Evolutionary conservation across 805 yeast genomes (phyloP).

Genomic region (Trichomonascus vanleenenianus): DNA sequence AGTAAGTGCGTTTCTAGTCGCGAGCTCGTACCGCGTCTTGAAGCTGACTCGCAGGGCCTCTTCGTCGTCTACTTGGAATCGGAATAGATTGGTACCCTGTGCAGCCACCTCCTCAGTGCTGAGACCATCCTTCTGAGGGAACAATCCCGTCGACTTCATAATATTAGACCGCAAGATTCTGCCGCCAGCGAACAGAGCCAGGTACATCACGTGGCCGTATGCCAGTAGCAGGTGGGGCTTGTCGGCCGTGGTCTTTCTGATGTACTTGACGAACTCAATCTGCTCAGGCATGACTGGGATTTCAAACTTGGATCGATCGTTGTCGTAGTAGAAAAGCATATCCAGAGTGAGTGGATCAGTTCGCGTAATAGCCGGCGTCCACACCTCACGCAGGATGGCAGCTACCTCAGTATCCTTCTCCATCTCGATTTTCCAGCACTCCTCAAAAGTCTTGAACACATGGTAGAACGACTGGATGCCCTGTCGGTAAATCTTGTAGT

Average conservation of each 20-base stretch:
- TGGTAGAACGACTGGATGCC: slow-evolving; percentile 49
- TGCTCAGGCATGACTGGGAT: slow-evolving; percentile 54
- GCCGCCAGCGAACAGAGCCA: slow-evolving; percentile 85
- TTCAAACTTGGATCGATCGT: slow-evolving; percentile 46
- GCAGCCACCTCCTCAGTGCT: slow-evolving; percentile 54
- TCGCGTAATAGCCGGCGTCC: slow-evolving; percentile 67
- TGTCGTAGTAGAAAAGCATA: slow-evolving; percentile 57
- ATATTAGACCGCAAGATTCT: slow-evolving; percentile 60
- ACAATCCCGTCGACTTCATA: slow-evolving; percentile 58
- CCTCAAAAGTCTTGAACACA: slow-evolving; percentile 23
- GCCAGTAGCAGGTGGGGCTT: slow-evolving; percentile 71
- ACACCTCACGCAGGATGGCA: slow-evolving; percentile 47
- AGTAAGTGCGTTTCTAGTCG: slow-evolving; percentile 60
- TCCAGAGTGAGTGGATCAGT: slow-evolving; percentile 50
- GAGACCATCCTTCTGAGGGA: slow-evolving; percentile 65
- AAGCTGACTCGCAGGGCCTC: slow-evolving; percentile 55
- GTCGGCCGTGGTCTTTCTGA: slow-evolving; percentile 42
- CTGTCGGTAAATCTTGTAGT: slow-evolving; percentile 69
- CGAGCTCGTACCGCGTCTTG: slow-evolving; percentile 70
- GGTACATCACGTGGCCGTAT: slow-evolving; percentile 76
- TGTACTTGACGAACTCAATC: slow-evolving; percentile 54
- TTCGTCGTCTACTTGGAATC: slow-evolving; percentile 62
- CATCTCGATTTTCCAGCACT: slow-evolving; percentile 22
- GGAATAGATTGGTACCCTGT: slow-evolving; percentile 63
- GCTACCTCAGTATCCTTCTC: slow-evolving; percentile 25